Evolutionary conservation across 2,329 filamentous ascomycete genomes (phyloP).

Genomic region (Apiospora malaysiana): DNA sequence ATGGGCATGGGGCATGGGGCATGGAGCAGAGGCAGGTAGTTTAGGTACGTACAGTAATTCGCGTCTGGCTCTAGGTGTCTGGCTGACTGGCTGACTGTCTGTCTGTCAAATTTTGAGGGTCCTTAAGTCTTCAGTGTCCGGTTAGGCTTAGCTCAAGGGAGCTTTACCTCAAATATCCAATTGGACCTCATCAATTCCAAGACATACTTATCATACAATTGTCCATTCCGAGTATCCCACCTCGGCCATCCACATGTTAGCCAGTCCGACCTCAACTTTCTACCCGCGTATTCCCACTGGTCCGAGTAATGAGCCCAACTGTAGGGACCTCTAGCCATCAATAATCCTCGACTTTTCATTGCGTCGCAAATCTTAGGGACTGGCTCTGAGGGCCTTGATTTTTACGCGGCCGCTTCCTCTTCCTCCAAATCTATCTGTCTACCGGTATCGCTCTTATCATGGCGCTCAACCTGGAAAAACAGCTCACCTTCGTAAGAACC

Average conservation of each 20-base stretch:
- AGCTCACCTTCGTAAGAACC: conserved; percentile 76
- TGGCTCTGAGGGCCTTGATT: conserved; percentile 17
- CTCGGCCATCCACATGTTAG: conserved; percentile 18
- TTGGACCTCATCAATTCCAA: conserved; percentile 13
- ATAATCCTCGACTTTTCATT: background rate
- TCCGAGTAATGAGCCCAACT: conserved; percentile 16
- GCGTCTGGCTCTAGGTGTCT: background rate
- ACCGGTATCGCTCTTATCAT: conserved; percentile 44
- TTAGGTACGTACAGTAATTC: background rate
- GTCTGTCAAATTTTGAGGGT: background rate
- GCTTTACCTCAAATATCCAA: conserved; percentile 19
- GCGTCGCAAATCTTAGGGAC: background rate
- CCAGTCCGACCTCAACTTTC: conserved; percentile 7
- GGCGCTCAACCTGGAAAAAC: conserved; percentile 80
- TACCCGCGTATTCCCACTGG: background rate
- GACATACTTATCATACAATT: conserved; percentile 15
- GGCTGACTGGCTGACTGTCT: background rate
- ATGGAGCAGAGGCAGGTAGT: background rate
- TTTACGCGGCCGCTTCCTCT: conserved; percentile 25
- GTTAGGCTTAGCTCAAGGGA: conserved; percentile 10
- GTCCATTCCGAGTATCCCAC: conserved; percentile 19
- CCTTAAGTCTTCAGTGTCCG: conserved; percentile 1
- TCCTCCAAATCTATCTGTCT: conserved; percentile 24
- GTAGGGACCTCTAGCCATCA: background rate
- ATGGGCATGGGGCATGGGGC: no score